Conservation (phyloP, 805 yeast genomes). For the Starmerella bacillaris region DNA sequence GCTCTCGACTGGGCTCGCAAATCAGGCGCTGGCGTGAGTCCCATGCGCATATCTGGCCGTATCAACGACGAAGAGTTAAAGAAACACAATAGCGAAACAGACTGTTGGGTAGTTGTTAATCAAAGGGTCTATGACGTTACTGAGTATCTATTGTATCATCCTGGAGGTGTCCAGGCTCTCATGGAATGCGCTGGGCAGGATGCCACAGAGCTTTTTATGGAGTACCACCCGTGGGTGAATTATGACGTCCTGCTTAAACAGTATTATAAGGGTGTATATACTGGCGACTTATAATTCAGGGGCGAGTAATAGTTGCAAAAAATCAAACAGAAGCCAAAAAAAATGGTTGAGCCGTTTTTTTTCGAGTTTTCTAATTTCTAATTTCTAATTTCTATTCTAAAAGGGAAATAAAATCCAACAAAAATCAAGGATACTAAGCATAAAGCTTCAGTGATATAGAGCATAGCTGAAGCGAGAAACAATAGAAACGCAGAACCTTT, state of each 20-base stretch:
- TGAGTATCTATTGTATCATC: slow-evolving; percentile 68
- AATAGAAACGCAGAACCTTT: no score
- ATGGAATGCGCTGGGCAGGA: slow-evolving; percentile 70
- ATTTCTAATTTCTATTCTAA: no score
- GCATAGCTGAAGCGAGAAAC: no score
- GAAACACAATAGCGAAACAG: slow-evolving; percentile 40
- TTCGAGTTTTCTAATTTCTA: no score
- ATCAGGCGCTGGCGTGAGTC: not conserved
- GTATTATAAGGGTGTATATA: slow-evolving; percentile 53
- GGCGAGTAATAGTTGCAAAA: no score
- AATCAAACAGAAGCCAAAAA: no score
- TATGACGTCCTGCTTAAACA: slow-evolving; percentile 62
- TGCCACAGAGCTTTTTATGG: slow-evolving; percentile 57
- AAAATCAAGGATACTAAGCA: no score
- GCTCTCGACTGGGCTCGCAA: slow-evolving; percentile 68
- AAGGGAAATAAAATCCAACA: no score
- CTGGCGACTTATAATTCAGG: no score
- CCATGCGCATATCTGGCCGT: slow-evolving; percentile 7
- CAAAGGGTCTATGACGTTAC: slow-evolving; percentile 79
- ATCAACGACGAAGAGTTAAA: slow-evolving; percentile 37
- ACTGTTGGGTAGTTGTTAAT: slow-evolving; percentile 71
- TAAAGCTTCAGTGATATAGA: no score
- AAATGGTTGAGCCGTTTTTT: no score
- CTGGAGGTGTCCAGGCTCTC: slow-evolving; percentile 74
- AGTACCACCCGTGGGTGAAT: slow-evolving; percentile 60